A percentile compares a stretch with the other conserved stretches of the same genome.
Conservation (phyloP, 1,284 basidiomycete genomes). For the Cutaneotrichosporon sp. region DNA sequence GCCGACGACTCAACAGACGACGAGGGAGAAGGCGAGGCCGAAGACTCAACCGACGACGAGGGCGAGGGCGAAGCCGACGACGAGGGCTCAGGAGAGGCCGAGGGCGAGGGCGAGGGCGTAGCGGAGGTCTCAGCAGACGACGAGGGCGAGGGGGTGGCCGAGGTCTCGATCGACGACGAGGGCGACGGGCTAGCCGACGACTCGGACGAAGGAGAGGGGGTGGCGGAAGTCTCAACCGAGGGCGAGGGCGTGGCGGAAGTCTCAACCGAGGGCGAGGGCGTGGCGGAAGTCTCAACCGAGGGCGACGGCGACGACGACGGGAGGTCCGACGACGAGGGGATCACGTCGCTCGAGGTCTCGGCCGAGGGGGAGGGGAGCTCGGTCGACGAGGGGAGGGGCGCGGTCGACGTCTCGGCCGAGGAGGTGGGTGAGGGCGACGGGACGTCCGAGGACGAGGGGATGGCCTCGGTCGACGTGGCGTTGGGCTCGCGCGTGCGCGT, state of each 20-base stretch:
- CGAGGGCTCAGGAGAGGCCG: conserved; percentile 6
- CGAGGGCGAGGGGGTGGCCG: no score
- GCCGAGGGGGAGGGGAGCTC: conserved; percentile 7
- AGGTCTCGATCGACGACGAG: not conserved
- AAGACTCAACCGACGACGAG: conserved; percentile 6
- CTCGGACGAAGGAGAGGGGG: not conserved
- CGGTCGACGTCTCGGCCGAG: conserved; percentile 10
- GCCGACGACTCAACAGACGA: conserved; percentile 8
- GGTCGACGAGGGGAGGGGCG: not conserved
- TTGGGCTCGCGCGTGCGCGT: conserved; percentile 33
- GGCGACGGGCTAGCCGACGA: not conserved
- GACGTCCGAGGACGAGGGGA: conserved; percentile 7
- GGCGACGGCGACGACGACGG: no score
- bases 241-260: conserved; percentile 9
- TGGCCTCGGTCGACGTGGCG: conserved; percentile 6
- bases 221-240: conserved; percentile 4
- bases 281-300: conserved; percentile 9
- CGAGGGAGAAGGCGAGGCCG: conserved; percentile 6
- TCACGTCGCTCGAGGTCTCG: no score
- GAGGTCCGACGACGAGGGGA: no score
- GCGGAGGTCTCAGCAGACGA: no score
- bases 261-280: conserved; percentile 16
- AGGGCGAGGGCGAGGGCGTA: not conserved
- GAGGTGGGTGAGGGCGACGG: conserved; percentile 1
- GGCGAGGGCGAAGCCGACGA: conserved; percentile 4